Percentiles rank a stretch among this genome's conserved stretches.
These are phyloP conservation scores for Grosmannia serpens DNA, from an alignment of 2,329 filamentous ascomycete genomes.

Conservation along the genomic window DNA sequence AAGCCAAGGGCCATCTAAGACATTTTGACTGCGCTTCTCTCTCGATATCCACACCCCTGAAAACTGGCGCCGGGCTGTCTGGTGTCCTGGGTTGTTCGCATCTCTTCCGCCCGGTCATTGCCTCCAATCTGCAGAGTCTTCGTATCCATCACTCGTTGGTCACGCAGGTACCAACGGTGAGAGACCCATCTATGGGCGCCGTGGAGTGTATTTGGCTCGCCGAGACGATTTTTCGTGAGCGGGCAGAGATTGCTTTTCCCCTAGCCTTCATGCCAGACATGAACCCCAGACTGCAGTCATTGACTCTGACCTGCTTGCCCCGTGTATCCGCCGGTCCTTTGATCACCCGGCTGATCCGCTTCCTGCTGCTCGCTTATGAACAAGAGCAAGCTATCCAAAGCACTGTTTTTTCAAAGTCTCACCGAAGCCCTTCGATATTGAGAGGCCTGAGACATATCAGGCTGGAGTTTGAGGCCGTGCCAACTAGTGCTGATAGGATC, in stretches of 20 bases:
- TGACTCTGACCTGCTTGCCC: slow-evolving; percentile 44
- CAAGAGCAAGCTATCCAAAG: slow-evolving; percentile 38
- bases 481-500: slow-evolving; percentile 21
- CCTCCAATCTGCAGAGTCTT: slow-evolving; percentile 39
- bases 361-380: slow-evolving; percentile 32
- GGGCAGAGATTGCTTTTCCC: slow-evolving; percentile 34
- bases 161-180: slow-evolving; percentile 38
- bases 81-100: slow-evolving; percentile 35
- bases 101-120: slow-evolving; percentile 39
- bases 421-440: slow-evolving; percentile 31
- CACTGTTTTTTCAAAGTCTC: slow-evolving; percentile 12
- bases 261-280: slow-evolving; percentile 39
- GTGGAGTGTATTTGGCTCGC: slow-evolving; percentile 28
- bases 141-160: slow-evolving; percentile 50
- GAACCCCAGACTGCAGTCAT: slow-evolving; percentile 40
- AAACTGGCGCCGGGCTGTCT: slow-evolving; percentile 16
- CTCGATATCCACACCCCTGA: slow-evolving; percentile 15
- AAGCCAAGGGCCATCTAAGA: slow-evolving; percentile 35
- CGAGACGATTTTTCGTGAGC: slow-evolving; percentile 31
- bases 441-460: slow-evolving; percentile 40
- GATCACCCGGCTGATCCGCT: slow-evolving; percentile 32
- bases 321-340: slow-evolving; percentile 39
- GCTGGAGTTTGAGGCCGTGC: slow-evolving; percentile 36
- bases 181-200: slow-evolving; percentile 24
- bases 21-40: slow-evolving; percentile 39